phyloP scores from a whole-genome alignment of 140 eudicot species.

The Bidens hawaiensis region DNA sequence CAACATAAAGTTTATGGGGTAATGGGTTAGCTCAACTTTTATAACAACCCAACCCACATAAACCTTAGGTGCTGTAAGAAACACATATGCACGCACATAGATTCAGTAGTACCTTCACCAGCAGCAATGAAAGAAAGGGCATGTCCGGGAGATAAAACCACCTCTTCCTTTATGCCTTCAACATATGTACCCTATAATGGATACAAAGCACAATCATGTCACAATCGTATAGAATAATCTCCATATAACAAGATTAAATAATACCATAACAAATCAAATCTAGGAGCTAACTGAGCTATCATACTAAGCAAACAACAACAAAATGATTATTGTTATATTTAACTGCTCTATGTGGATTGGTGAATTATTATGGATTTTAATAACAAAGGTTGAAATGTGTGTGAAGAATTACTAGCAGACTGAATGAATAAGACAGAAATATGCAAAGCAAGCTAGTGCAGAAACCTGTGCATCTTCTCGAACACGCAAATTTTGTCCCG shows the following conservation, averaged over 20 bases:
- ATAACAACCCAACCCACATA: neutral
- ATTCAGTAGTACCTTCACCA: slow-evolving; percentile 64
- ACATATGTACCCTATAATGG: slow-evolving; percentile 89
- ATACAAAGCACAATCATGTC: slow-evolving; percentile 6
- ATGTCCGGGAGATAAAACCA: slow-evolving; percentile 98
- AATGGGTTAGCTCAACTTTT: neutral
- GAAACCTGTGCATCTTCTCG: slow-evolving; percentile 97
- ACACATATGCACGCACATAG: slow-evolving; percentile 3
- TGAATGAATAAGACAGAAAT: neutral
- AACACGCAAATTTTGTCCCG: slow-evolving; percentile 96
- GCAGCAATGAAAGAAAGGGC: slow-evolving; percentile 99
- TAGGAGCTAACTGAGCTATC: neutral
- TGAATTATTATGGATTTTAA: neutral
- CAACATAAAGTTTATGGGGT: neutral
- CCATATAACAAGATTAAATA: slow-evolving; percentile 2
- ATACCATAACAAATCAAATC: neutral
- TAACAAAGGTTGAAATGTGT: neutral
- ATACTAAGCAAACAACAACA: neutral
- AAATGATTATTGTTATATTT: neutral
- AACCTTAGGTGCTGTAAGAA: neutral
- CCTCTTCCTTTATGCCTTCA: slow-evolving; percentile 99
- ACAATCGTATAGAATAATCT: slow-evolving; percentile 3
- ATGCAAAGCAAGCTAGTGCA: slow-evolving; percentile 5
- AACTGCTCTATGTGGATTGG: neutral
- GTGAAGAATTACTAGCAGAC: neutral